phyloP scores from a whole-genome alignment of 1,284 basidiomycete species.

The Papiliotrema nemorosa region DNA sequence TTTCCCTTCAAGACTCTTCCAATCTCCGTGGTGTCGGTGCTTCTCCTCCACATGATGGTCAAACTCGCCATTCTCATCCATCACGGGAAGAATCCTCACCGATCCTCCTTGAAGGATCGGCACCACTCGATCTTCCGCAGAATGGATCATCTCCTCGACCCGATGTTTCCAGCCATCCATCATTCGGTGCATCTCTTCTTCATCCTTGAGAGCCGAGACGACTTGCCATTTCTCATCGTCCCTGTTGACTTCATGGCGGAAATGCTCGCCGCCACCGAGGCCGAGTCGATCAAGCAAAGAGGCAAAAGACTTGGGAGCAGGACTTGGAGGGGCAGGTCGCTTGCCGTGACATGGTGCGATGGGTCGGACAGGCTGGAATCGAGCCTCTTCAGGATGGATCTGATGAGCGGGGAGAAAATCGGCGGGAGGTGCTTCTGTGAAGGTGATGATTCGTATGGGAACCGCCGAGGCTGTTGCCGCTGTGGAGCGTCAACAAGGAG shows the following conservation, averaged over 20 bases:
- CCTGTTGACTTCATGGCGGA: background rate
- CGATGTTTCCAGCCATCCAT: conserved; percentile 10
- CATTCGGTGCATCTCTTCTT: conserved; percentile 1
- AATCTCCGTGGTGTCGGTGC: background rate
- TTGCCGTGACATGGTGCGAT: conserved; percentile 3
- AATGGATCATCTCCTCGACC: conserved; percentile 11
- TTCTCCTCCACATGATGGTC: background rate
- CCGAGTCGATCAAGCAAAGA: conserved; percentile 7
- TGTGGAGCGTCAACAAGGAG: background rate
- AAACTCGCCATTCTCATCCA: background rate
- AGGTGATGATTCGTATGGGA: conserved; percentile 14
- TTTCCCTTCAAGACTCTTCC: conserved; percentile 8
- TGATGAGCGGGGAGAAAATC: conserved; percentile 1
- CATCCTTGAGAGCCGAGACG: background rate
- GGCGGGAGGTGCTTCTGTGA: conserved; percentile 1
- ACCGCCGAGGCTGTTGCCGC: conserved; percentile 16
- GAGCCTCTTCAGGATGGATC: background rate
- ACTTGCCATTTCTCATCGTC: background rate
- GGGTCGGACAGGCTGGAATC: background rate
- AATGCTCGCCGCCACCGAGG: background rate
- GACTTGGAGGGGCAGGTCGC: background rate
- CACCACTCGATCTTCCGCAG: conserved; percentile 6
- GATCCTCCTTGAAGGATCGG: conserved; percentile 20
- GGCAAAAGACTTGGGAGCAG: conserved; percentile 1
- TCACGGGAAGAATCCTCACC: conserved; percentile 9